Evolutionary conservation across 2,329 filamentous ascomycete genomes (phyloP), one percentile per base, ranked within the genome.

Genomic region (Ophiostoma quercus): DNA sequence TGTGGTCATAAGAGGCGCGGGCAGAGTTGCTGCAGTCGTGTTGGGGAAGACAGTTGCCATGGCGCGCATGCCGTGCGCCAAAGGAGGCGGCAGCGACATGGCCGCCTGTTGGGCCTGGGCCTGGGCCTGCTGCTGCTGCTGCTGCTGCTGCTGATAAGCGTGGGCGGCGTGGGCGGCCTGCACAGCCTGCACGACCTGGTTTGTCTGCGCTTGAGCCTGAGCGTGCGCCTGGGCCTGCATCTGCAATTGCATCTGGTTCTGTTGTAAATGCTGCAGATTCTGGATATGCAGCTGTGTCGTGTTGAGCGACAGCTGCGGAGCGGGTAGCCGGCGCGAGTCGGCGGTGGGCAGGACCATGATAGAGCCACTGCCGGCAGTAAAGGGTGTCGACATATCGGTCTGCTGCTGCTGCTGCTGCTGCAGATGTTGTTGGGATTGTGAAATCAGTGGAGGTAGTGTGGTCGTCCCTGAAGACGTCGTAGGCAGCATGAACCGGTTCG

Each of bases 271-370:
- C n/a, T 63, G 39, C 8, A 39, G 39, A n/a, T 51, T 66, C 47
- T 60, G 67, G 5, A 43, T 11, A 4, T 68, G 63, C 16, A 60
- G 29, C 22, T 72, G 71, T 71, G 79, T 81, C 2, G 87, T 87
- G 69, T 89, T 85, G 62, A 91, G 81, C 9, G 88, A 86, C n/a
- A 94, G 83, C 72, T 89, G 90, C 32, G 91, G 91, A 3, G 90
- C 84, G 19, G 90, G 88, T 16, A 93, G 82, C 60, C 90, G 85
- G 19, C 78, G 74, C 0, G 78, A 72, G 41, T 82, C 79, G 0
- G 75, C 9, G 6, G 67, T 37, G 1, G 70, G 29, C 34, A 68
- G 32, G 11, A 34, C 54, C 14, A 65, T 29, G 12, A 51, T 34
- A 3, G 43, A 39, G 14, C 29, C 29, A 32, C 41, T 34, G 16